A percentile compares a stretch with the other conserved stretches of the same genome.
Evolutionary conservation across 2,329 filamentous ascomycete species (phyloP).

Genomic region (Dothistroma pini): DNA sequence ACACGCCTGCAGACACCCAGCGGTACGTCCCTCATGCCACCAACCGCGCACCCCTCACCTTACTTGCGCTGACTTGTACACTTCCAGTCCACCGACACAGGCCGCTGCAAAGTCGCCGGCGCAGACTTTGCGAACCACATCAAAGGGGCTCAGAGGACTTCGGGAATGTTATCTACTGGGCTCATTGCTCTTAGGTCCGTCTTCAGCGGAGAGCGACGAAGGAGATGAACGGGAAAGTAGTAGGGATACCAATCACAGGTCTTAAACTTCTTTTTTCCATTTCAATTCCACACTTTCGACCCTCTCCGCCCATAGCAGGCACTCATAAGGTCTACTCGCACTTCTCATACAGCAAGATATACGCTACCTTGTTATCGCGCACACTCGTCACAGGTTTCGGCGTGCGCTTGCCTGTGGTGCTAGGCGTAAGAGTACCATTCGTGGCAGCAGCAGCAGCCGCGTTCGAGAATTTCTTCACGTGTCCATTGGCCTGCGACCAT

Average conservation of each 20-base stretch:
- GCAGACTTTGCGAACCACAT: not conserved
- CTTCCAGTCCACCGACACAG: not conserved
- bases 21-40: not conserved
- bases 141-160: not conserved
- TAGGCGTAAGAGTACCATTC: constrained; percentile 56
- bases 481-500: constrained; percentile 78
- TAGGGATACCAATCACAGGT: not conserved
- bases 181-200: not conserved
- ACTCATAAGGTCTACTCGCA: not conserved
- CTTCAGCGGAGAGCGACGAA: too few species aligned
- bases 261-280: not conserved
- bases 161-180: not conserved
- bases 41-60: not conserved
- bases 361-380: constrained; percentile 95
- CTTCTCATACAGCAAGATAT: constrained; percentile 86
- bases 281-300: not conserved
- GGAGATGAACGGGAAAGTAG: too few species aligned
- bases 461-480: constrained; percentile 57
- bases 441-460: constrained; percentile 42
- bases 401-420: constrained; percentile 49
- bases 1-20: not conserved
- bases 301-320: not conserved
- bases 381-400: constrained; percentile 53
- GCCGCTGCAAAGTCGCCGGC: not conserved
- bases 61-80: not conserved